Base-by-base conservation (phyloP, 2,329 filamentous ascomycete genomes). In the Penicillium sp. region DNA sequence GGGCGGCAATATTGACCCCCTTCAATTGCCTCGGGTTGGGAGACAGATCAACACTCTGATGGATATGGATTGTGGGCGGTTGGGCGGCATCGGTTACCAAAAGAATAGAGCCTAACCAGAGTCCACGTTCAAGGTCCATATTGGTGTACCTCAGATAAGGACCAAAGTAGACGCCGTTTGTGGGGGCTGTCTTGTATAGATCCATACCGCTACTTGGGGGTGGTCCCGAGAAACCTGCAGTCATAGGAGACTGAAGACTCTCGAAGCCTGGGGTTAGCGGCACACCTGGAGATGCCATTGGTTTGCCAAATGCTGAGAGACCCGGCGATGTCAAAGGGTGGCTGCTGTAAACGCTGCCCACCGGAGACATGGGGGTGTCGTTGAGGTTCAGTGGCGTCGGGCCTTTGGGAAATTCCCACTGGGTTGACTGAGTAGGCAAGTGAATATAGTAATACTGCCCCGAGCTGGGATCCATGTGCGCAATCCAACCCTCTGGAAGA, bases 401-500 rank as follows among this genome's bases (percentile, higher is more conserved):
- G 0, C 92, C 92, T 74, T 96, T 97, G 25, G 94, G 94, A 61
- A 97, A 97, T 66, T 99, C 94, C 94, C 94, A 99, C 69, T 99
- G 94, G 0, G 94, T 99, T 2, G 92, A 90, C 68, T 97, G 94
- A 0, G 90, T 92, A 1, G 92, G 89, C 27, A 99, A 80, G 70
- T 99, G 94, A 53, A 99, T 99, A 67, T 99, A 99, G 72, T 99
- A 99, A 73, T 97, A 99, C 68, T 97, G 92, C 1, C 94, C 94
- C 2, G 92, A 97, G 67, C 89, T 96, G 60, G 90, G 89, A 69
- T 99, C 94, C 4, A 97, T 80, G 70, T 97, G 94, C 18, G 94
- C 90, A 65, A 99, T 97, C 94, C 94, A 99, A 30, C 94, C 94
- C 74, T 99, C 94, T 5, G 94, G 94, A 14, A 99, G 80, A 2